A percentile compares a stretch with the other conserved stretches of the same genome.
These are phyloP conservation scores for Sclerotiophoma versabilis DNA, from an alignment of 2,329 filamentous ascomycete genomes.

Conservation along the genomic window DNA sequence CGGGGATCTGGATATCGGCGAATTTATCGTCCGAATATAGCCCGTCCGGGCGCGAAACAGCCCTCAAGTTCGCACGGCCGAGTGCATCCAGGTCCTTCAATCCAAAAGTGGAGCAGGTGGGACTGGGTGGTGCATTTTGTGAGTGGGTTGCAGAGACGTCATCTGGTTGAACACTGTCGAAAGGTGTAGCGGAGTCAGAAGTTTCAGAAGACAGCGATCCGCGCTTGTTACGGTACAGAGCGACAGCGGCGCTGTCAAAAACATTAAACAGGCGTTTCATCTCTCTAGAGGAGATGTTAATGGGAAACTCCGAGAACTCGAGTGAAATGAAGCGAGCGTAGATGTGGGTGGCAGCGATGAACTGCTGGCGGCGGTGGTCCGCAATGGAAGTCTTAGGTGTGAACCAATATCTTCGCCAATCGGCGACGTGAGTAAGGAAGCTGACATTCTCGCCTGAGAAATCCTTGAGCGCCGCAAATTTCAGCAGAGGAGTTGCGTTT, in stretches of 20 bases:
- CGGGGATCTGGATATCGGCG: slow-evolving; percentile 30
- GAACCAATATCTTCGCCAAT: slow-evolving; percentile 46
- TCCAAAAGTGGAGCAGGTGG: slow-evolving; percentile 24
- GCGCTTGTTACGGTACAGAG: slow-evolving; percentile 30
- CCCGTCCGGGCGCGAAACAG: slow-evolving; percentile 31
- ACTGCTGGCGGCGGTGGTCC: slow-evolving; percentile 37
- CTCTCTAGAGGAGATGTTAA: slow-evolving; percentile 43
- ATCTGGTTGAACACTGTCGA: slow-evolving; percentile 29
- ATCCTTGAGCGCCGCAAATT: slow-evolving; percentile 45
- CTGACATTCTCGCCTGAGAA: slow-evolving; percentile 47
- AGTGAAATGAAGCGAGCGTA: slow-evolving; percentile 46
- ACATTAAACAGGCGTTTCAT: slow-evolving; percentile 38
- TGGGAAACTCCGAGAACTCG: slow-evolving; percentile 44
- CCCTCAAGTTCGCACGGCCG: slow-evolving; percentile 39
- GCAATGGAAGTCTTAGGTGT: slow-evolving; percentile 25
- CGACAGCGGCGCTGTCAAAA: slow-evolving; percentile 33
- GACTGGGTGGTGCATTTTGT: slow-evolving; percentile 15
- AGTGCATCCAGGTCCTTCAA: slow-evolving; percentile 35
- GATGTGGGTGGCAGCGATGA: slow-evolving; percentile 40
- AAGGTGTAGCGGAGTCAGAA: slow-evolving; percentile 36
- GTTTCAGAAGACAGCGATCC: slow-evolving; percentile 24
- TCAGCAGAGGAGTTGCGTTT: slow-evolving; percentile 40
- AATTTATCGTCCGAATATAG: slow-evolving; percentile 27
- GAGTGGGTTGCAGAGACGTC: slow-evolving; percentile 3
- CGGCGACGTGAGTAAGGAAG: slow-evolving; percentile 42